Percentiles rank a stretch among this genome's conserved stretches.
These are phyloP conservation scores for Penicillium sp. DNA, from an alignment of 2,329 filamentous ascomycete genomes.

Conservation along the genomic window DNA sequence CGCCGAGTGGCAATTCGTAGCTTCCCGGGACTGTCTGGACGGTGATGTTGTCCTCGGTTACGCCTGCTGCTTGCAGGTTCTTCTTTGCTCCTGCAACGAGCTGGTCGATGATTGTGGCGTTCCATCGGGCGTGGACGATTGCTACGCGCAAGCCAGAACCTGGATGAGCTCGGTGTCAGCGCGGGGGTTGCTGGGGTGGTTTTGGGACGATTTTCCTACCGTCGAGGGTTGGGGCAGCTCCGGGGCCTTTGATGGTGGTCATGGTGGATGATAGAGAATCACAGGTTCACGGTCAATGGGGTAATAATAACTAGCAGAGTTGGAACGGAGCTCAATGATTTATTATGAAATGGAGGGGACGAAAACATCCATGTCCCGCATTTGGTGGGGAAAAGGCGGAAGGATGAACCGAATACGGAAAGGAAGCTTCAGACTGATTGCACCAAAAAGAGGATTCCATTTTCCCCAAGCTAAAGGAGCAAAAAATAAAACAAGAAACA, in stretches of 20 bases:
- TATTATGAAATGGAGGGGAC: neutral
- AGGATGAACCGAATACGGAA: neutral
- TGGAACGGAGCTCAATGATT: neutral
- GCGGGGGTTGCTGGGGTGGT: neutral
- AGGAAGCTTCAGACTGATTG: neutral
- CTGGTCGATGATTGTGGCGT: slow-evolving; percentile 76
- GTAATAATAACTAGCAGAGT: no score
- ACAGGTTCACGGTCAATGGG: no score
- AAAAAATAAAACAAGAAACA: slow-evolving; percentile 13
- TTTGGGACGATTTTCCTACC: slow-evolving; percentile 38
- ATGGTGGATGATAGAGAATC: slow-evolving; percentile 34
- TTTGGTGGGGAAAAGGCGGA: slow-evolving; percentile 2
- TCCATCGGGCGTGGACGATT: slow-evolving; percentile 96
- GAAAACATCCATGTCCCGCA: slow-evolving; percentile 1
- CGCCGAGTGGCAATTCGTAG: slow-evolving; percentile 89
- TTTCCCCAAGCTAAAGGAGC: slow-evolving; percentile 15
- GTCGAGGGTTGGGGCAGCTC: slow-evolving; percentile 52
- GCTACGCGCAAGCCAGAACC: slow-evolving; percentile 77
- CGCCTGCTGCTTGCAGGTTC: slow-evolving; percentile 70
- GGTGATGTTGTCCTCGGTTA: slow-evolving; percentile 81
- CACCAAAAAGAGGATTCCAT: slow-evolving; percentile 13
- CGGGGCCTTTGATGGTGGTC: slow-evolving; percentile 58
- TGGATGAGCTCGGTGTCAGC: slow-evolving; percentile 7
- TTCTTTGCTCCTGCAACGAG: slow-evolving; percentile 75
- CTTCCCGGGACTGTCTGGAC: slow-evolving; percentile 85